phyloP scores from a whole-genome alignment of 768 basidiomycete genomes.

The Stropharia rugosoannulata region DNA sequence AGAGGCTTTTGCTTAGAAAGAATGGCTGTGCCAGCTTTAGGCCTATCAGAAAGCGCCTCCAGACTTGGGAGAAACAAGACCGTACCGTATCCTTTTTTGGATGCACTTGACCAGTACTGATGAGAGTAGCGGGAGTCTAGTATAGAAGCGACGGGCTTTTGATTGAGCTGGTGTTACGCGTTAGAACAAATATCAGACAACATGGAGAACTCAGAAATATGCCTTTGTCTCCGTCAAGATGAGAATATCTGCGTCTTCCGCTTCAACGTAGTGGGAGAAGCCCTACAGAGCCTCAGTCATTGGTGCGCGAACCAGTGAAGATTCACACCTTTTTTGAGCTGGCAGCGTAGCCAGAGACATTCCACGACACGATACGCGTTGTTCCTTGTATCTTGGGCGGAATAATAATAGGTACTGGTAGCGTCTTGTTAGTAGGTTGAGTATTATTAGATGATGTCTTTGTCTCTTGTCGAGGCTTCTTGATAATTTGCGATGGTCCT shows the following conservation, averaged over 20 bases:
- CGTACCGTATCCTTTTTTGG: conserved; percentile 79
- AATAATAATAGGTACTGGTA: conserved; percentile 64
- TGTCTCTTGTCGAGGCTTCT: conserved; percentile 21
- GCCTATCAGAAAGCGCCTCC: neutral
- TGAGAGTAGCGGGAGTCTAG: conserved; percentile 64
- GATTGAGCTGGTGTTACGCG: conserved; percentile 55
- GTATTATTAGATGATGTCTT: conserved; percentile 30
- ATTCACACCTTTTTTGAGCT: conserved; percentile 70
- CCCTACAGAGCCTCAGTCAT: conserved; percentile 42
- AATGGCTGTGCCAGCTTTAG: conserved; percentile 77
- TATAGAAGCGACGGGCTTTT: conserved; percentile 58
- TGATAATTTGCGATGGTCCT: conserved; percentile 17
- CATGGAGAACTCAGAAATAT: neutral
- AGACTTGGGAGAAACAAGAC: neutral
- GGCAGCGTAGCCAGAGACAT: conserved; percentile 75
- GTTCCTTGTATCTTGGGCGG: conserved; percentile 47
- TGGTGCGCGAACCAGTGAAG: neutral
- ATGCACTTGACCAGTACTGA: conserved; percentile 74
- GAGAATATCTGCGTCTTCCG: conserved; percentile 84
- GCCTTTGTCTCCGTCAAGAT: conserved; percentile 89
- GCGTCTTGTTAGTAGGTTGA: conserved; percentile 72
- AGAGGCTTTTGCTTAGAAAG: conserved; percentile 77
- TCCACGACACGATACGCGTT: conserved; percentile 69
- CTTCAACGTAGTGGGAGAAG: conserved; percentile 79
- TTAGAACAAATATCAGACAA: conserved; percentile 3